phyloP scores from a whole-genome alignment of 306 rosid species.

The Castanospermum australe region DNA sequence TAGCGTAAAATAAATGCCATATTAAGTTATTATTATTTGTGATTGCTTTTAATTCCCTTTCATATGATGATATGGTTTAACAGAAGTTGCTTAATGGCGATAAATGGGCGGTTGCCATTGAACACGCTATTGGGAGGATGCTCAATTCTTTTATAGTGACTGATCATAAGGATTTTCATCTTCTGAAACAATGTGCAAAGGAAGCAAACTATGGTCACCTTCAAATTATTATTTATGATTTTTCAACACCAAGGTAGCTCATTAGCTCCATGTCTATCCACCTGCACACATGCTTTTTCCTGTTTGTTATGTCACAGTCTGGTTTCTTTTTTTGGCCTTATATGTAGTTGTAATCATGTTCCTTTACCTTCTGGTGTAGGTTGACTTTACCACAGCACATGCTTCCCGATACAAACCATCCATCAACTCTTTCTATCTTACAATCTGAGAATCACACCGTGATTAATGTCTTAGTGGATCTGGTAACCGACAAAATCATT shows the following conservation, averaged over 20 bases:
- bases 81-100: constrained; percentile 76
- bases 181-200: constrained; percentile 75
- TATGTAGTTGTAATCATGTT: constrained; percentile 18
- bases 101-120: constrained; percentile 78
- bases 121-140: constrained; percentile 81
- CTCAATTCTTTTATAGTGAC: constrained; percentile 92
- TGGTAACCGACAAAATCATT: constrained; percentile 46
- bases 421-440: constrained; percentile 64
- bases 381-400: constrained; percentile 67
- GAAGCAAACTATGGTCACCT: constrained; percentile 63
- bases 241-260: constrained; percentile 74
- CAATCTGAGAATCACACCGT: constrained; percentile 74
- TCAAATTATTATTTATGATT: constrained; percentile 83
- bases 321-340: not conserved
- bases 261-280: not conserved
- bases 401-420: constrained; percentile 87
- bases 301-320: not conserved
- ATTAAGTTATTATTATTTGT: not conserved
- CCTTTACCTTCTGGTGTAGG: constrained; percentile 47
- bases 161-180: constrained; percentile 74
- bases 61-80: constrained; percentile 17
- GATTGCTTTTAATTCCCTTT: not conserved
- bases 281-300: not conserved
- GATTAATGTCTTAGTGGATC: constrained; percentile 77
- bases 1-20: not conserved